phyloP scores from a whole-genome alignment of 768 basidiomycete genomes.

The Lactarius hengduanensis region DNA sequence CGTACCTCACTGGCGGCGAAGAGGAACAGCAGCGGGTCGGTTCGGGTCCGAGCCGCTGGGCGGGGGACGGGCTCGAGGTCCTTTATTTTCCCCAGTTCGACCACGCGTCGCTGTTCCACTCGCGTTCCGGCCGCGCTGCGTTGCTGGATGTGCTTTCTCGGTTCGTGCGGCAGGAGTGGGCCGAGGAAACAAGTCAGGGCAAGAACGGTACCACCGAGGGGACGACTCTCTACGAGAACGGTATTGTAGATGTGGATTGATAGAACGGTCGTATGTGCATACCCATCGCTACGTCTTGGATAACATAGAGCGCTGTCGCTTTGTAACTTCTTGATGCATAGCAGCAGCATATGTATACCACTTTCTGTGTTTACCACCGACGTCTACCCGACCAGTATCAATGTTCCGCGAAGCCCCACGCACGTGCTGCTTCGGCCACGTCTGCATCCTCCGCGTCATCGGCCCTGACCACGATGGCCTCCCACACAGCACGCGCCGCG shows the following conservation, averaged over 20 bases:
- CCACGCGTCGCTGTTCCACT: slow-evolving; percentile 44
- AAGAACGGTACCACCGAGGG: no score
- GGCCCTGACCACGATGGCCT: neutral
- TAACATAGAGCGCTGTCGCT: neutral
- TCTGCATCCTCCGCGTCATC: neutral
- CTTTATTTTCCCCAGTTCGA: slow-evolving; percentile 41
- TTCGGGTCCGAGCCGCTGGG: slow-evolving; percentile 32
- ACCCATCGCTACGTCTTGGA: neutral
- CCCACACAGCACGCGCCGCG: slow-evolving; percentile 43
- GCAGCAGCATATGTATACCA: neutral
- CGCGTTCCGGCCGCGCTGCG: slow-evolving; percentile 30
- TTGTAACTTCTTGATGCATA: neutral
- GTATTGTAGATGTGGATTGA: neutral
- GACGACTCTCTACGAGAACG: neutral
- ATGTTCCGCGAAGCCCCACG: slow-evolving; percentile 17
- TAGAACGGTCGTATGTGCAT: neutral
- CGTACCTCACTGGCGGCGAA: slow-evolving; percentile 41
- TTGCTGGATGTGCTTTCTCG: slow-evolving; percentile 36
- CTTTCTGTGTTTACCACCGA: neutral
- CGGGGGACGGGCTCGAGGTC: slow-evolving; percentile 39
- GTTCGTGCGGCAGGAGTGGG: slow-evolving; percentile 32
- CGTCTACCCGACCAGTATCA: neutral
- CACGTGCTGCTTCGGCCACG: slow-evolving; percentile 5
- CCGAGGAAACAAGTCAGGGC: neutral
- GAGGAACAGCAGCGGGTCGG: slow-evolving; percentile 23